Evolutionary conservation across 2,329 filamentous ascomycete genomes (phyloP).

Genomic region (Alternaria postmessia): DNA sequence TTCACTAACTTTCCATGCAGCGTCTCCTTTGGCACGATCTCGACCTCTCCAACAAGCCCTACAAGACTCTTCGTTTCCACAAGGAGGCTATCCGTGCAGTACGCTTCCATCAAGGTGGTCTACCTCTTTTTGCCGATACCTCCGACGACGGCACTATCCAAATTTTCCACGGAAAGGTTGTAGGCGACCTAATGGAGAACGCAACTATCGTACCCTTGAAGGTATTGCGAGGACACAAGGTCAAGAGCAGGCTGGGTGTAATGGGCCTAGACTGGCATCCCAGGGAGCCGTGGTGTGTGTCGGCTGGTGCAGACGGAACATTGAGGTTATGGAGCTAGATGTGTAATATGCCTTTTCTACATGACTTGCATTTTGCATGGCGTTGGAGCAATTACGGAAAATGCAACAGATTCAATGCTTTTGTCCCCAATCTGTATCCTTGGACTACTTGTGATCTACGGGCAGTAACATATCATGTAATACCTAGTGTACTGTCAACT

Average conservation of each 20-base stretch:
- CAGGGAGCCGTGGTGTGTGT: constrained; percentile 90
- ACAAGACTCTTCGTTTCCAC: constrained; percentile 97
- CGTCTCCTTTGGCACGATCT: constrained; percentile 96
- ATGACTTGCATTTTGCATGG: constrained; percentile 6
- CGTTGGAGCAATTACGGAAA: constrained; percentile 7
- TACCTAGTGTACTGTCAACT: not conserved
- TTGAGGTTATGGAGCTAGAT: constrained; percentile 77
- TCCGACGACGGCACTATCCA: constrained; percentile 95
- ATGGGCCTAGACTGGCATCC: constrained; percentile 97
- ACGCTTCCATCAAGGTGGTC: constrained; percentile 79
- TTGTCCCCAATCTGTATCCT: not conserved
- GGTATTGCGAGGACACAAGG: constrained; percentile 87
- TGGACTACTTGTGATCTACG: not conserved
- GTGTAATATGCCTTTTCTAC: not conserved
- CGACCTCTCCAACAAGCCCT: constrained; percentile 86
- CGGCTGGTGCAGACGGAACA: constrained; percentile 92
- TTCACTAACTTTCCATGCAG: not conserved
- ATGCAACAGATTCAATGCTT: not conserved
- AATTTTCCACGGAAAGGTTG: constrained; percentile 96
- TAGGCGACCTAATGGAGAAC: constrained; percentile 93
- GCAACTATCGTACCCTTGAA: constrained; percentile 96
- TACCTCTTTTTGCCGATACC: constrained; percentile 90
- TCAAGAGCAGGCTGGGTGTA: constrained; percentile 85
- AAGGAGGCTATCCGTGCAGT: constrained; percentile 89
- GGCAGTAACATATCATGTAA: not conserved